These are phyloP conservation scores for Saccharomycopsis sp. DNA, from an alignment of 805 yeast species.

Conservation along the genomic window DNA sequence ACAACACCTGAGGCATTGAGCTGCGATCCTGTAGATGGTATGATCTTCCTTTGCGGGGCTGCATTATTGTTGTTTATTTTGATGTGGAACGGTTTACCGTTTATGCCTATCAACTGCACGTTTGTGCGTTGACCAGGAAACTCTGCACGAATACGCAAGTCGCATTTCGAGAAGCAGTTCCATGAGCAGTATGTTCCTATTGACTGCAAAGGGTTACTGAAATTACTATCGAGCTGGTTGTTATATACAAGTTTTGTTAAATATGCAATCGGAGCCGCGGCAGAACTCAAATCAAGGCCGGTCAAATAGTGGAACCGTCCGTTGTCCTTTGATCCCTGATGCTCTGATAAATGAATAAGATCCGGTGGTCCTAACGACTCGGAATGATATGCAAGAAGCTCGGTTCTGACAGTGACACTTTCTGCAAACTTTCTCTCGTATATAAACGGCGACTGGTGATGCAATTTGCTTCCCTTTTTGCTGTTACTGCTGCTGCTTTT, in stretches of 20 bases:
- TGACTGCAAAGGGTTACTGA: slow-evolving; percentile 33
- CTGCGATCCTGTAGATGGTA: not conserved
- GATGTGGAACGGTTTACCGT: slow-evolving; percentile 18
- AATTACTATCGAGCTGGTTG: slow-evolving; percentile 53
- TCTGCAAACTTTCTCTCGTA: slow-evolving; percentile 15
- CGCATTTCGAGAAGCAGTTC: slow-evolving; percentile 69
- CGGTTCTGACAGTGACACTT: slow-evolving; percentile 14
- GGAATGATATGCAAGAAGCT: slow-evolving; percentile 11
- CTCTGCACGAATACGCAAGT: slow-evolving; percentile 59
- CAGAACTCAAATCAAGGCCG: slow-evolving; percentile 47
- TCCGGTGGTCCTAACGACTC: slow-evolving; percentile 58
- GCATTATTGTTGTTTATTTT: not conserved
- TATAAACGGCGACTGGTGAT: slow-evolving; percentile 13
- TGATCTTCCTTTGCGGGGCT: not conserved
- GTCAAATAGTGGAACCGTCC: slow-evolving; percentile 50
- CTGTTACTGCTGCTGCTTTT: not conserved
- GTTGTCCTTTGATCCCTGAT: slow-evolving; percentile 23
- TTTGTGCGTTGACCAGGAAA: slow-evolving; percentile 38
- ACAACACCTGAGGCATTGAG: not conserved
- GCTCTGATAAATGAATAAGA: slow-evolving; percentile 44
- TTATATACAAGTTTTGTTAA: slow-evolving; percentile 42
- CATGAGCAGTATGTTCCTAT: slow-evolving; percentile 58
- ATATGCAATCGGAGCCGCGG: slow-evolving; percentile 51
- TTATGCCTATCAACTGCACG: slow-evolving; percentile 17
- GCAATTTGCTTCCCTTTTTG: slow-evolving; percentile 4